Conservation (phyloP, 108 stramenopile genomes). For the Cyclostephanos invisitatus region DNA sequence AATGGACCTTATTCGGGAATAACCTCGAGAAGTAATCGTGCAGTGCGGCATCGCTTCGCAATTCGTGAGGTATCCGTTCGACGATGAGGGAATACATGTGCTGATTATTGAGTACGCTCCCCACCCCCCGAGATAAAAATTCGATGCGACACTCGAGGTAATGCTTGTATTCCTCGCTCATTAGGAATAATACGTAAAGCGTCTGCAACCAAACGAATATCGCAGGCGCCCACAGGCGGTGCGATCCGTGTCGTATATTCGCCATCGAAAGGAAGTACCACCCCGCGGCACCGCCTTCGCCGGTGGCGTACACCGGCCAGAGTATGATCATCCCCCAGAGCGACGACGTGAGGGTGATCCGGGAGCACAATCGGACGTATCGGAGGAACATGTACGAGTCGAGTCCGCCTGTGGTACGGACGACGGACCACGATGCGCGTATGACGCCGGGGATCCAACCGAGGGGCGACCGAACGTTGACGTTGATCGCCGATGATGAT, state of each 20-base stretch:
- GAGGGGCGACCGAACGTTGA: constrained; percentile 47
- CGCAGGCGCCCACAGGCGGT: constrained; percentile 54
- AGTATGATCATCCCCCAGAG: constrained; percentile 63
- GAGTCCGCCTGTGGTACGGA: constrained; percentile 64
- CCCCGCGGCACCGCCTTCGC: constrained; percentile 47
- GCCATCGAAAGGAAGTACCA: constrained; percentile 65
- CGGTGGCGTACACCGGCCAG: constrained; percentile 55
- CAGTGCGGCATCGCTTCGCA: constrained; percentile 78
- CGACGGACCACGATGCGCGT: constrained; percentile 68
- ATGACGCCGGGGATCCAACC: constrained; percentile 75
- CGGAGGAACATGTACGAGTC: constrained; percentile 74
- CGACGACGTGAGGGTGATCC: constrained; percentile 53
- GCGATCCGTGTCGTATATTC: constrained; percentile 47
- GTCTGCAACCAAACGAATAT: constrained; percentile 59
- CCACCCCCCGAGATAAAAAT: constrained; percentile 68
- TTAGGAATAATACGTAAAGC: constrained; percentile 52
- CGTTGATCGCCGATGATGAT: constrained; percentile 24
- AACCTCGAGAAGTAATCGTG: constrained; percentile 85
- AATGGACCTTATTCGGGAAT: constrained; percentile 83
- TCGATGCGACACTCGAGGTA: constrained; percentile 61
- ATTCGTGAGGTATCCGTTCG: constrained; percentile 84
- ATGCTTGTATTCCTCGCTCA: constrained; percentile 69
- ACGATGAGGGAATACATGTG: constrained; percentile 85
- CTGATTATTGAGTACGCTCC: constrained; percentile 62
- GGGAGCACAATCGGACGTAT: constrained; percentile 61